phyloP scores from a whole-genome alignment of 2,329 filamentous ascomycete genomes.

The Hypoxylon sp. region DNA sequence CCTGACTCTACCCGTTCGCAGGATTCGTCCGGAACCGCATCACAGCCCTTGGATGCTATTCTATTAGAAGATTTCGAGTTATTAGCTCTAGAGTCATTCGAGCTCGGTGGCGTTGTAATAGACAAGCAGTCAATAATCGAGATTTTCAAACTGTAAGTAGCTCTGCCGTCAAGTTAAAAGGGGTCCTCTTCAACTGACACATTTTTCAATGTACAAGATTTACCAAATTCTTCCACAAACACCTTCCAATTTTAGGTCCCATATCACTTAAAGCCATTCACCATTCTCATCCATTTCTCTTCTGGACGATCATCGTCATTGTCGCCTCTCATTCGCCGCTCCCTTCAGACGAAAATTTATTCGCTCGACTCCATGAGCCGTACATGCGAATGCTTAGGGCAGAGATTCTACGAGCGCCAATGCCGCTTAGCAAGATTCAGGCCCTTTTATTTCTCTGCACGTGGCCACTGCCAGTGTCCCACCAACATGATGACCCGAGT shows the following conservation, averaged over 20 bases:
- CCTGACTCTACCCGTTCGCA: slow-evolving; percentile 45
- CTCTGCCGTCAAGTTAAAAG: background rate
- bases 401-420: slow-evolving; percentile 48
- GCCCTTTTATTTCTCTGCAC: slow-evolving; percentile 51
- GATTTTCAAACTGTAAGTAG: slow-evolving; percentile 48
- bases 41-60: slow-evolving; percentile 33
- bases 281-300: slow-evolving; percentile 50
- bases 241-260: slow-evolving; percentile 51
- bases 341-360: slow-evolving; percentile 42
- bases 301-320: slow-evolving; percentile 52
- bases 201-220: slow-evolving; percentile 44
- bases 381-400: slow-evolving; percentile 46
- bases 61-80: slow-evolving; percentile 48
- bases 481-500: slow-evolving; percentile 51
- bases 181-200: slow-evolving; percentile 10
- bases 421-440: slow-evolving; percentile 51
- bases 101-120: slow-evolving; percentile 43
- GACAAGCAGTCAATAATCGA: slow-evolving; percentile 43
- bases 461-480: slow-evolving; percentile 50
- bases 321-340: slow-evolving; percentile 44
- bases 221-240: slow-evolving; percentile 47
- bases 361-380: slow-evolving; percentile 45
- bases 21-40: slow-evolving; percentile 36
- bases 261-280: slow-evolving; percentile 49
- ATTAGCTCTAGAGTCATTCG: slow-evolving; percentile 40